Base-by-base conservation (phyloP, 228 moss, liverwort and hornwort species). In the Sphagnum fallax region DNA sequence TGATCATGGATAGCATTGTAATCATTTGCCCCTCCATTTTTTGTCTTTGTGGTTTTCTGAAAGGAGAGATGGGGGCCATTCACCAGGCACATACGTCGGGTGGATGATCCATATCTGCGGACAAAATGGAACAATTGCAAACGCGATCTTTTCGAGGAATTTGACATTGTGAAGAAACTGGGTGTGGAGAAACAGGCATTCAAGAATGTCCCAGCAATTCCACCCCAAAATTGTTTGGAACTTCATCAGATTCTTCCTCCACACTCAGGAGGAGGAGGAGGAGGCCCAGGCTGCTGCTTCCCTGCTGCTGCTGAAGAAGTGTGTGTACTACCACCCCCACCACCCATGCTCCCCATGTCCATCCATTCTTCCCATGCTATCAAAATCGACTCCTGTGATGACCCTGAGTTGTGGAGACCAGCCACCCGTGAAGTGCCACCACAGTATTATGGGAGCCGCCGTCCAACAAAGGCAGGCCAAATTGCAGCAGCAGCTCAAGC, bases 371-470 rank as follows among this genome's bases (percentile, higher is more conserved):
- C 80, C 47, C 69, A 77, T 67, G 73, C 70, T 50, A 50, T 69
- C 16, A n/a, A 10, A 59, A 50, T 69, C 67, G 79, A 75, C 67
- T 73, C 73, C 62, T 74, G 73, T 66, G 83, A 83, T 52, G 82
- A 88, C 72, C 84, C 84, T 71, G 88, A 88, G 70, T 81, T 84
- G 70, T 88, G 84, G 87, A 78, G 87, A 71, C 87, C 87, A 12
- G 83, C 87, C 49, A 53, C 80, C 64, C 83, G 86, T 60, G 86
- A 87, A 58, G 74, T 77, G 5, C 84, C 83, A 52, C 68, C 77
- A n/a, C 81, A 84, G 64, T 88, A 83, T 76, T 88, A 83, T 76
- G 88, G 84, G 67, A 88, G 82, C 71, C 74, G 88, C 62, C 84
- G 82, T 53, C 84, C 84, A 50, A 88, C 84, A 66, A 82, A 79